Conservation (phyloP, 1,284 basidiomycete species). For the Boletus smithii region DNA sequence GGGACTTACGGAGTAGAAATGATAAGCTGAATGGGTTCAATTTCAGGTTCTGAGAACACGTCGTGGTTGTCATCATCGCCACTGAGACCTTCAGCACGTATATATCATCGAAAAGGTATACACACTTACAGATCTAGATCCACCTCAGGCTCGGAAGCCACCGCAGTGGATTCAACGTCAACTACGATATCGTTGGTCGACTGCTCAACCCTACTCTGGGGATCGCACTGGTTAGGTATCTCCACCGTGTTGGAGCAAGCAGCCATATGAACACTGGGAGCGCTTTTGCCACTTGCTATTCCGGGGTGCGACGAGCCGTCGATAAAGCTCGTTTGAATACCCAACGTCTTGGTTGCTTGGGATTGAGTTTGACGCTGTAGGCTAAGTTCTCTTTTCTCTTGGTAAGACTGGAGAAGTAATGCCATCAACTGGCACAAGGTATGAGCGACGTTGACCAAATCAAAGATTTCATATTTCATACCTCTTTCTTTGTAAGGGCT, state of each 20-base stretch:
- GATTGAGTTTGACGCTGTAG: slow-evolving; percentile 3
- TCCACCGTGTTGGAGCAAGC: neutral
- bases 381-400: slow-evolving; percentile 21
- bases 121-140: slow-evolving; percentile 11
- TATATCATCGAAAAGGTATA: neutral
- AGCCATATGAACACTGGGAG: neutral
- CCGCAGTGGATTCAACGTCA: neutral
- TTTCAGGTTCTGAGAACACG: neutral
- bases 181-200: neutral
- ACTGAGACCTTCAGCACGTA: slow-evolving; percentile 5
- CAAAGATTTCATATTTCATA: slow-evolving; percentile 4
- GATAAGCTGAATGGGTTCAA: neutral
- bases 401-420: slow-evolving; percentile 27
- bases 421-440: slow-evolving; percentile 23
- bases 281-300: neutral
- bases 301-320: neutral
- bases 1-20: slow-evolving; percentile 21
- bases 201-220: neutral
- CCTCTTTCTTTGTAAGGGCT: slow-evolving; percentile 27
- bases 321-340: slow-evolving; percentile 24
- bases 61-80: neutral
- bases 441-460: slow-evolving; percentile 8
- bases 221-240: neutral
- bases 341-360: slow-evolving; percentile 16
- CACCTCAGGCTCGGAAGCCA: neutral